Base-by-base conservation (phyloP, 192 early-diverging fungal species). In the Entrophospora sp. region DNA sequence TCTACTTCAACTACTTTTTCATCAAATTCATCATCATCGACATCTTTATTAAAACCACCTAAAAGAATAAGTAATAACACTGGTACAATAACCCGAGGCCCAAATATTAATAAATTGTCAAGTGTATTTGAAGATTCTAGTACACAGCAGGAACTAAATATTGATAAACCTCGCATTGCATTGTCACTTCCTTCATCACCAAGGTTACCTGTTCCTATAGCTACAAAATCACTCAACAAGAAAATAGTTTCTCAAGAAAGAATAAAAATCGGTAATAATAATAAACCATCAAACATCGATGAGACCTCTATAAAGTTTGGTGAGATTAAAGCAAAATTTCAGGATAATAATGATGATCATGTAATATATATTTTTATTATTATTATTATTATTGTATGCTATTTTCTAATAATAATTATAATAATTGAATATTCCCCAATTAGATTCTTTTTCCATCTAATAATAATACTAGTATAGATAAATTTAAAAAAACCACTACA, bases 281-380 rank as follows among this genome's bases (percentile, higher is more conserved):
- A 31, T 6, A 30, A 53, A 42, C 24, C 6, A 2, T n/a, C 27
- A 2, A 35, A 18, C 18, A 66, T 66, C 13, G 64, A 66, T 66
- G 51, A 66, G 7, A 40, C 51, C 3, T 1, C 36, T 10, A 42
- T 66, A 30, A 20, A 9, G 7, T 66, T 40, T 55, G 36, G 20
- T 40, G 64, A 66, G 28, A 51, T 66, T 30, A 66, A 56, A 52
- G 64, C 64, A 4, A 66, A 5, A 56, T 66, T 66, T 66, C 64
- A 48, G 5, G 5, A 18, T 7, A 48, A 7, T 18, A 18, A 48
- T 5, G 5, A n/a, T 48, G 9, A 18, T 5, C 9, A 7, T 5
- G 9, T n/a, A 48, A n/a, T 48, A 18, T 48, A 5, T 48, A 48
- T 18, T 48, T 48, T 48, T 48, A 48, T 18, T 48, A 5, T 31